Percentiles rank a stretch among this genome's conserved stretches.
These are phyloP conservation scores for Phycomyces blakesleeanus DNA, from an alignment of 192 early-diverging fungal genomes.

Conservation along the genomic window DNA sequence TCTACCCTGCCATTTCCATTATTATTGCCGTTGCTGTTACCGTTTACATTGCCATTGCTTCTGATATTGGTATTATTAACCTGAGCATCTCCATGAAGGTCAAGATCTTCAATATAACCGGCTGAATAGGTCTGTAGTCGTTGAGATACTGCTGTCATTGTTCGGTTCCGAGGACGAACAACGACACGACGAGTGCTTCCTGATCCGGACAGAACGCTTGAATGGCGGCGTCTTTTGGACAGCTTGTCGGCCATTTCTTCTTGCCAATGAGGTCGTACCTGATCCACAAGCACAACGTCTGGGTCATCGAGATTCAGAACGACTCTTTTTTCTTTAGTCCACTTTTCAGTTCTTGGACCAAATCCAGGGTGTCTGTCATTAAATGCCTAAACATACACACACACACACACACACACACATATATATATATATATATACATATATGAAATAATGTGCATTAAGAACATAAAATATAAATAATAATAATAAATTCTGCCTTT, in stretches of 20 bases:
- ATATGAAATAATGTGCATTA: no score
- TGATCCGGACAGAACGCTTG: constrained; percentile 1
- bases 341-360: not conserved
- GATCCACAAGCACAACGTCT: constrained; percentile 25
- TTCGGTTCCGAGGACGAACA: not conserved
- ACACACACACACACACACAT: no score
- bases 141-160: no score
- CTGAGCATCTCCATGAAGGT: constrained; percentile 2
- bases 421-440: no score
- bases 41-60: no score
- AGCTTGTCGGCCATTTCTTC: constrained; percentile 9
- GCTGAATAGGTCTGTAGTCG: not conserved
- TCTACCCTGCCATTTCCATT: no score
- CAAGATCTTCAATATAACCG: constrained; percentile 12
- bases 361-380: no score
- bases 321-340: constrained; percentile 1
- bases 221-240: not conserved
- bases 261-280: constrained; percentile 21
- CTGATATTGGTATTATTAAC: no score
- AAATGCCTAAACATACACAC: not conserved
- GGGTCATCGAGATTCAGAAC: constrained; percentile 11
- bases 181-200: constrained; percentile 11
- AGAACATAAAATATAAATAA: no score
- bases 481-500: no score
- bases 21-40: no score